Evolutionary conservation across 2,329 filamentous ascomycete species (phyloP).

Genomic region (Trichoderma hamatum): DNA sequence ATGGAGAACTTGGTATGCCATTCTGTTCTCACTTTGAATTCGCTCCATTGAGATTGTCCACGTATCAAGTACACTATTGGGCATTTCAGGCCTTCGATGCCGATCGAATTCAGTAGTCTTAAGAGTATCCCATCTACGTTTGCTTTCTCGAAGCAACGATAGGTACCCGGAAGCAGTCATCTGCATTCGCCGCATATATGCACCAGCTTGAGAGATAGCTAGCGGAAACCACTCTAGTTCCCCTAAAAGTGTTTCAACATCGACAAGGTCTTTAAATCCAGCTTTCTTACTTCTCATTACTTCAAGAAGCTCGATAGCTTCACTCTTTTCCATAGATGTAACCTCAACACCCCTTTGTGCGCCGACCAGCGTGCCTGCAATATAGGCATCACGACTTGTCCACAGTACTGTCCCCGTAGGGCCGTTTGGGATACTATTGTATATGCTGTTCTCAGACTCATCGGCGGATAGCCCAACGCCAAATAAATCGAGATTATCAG

Average conservation of each 20-base stretch:
- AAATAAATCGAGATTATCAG: constrained; percentile 38
- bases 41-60: constrained; percentile 41
- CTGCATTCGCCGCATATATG: constrained; percentile 38
- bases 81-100: constrained; percentile 34
- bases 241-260: constrained; percentile 25
- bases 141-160: constrained; percentile 31
- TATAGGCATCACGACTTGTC: constrained; percentile 38
- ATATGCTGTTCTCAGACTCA: constrained; percentile 16
- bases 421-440: constrained; percentile 35
- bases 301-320: constrained; percentile 7
- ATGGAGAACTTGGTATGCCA: constrained; percentile 35
- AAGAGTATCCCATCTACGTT: constrained; percentile 33
- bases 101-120: constrained; percentile 34
- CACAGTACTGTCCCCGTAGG: constrained; percentile 37
- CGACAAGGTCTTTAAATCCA: constrained; percentile 4
- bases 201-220: constrained; percentile 39
- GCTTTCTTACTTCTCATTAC: constrained; percentile 26
- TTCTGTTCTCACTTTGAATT: constrained; percentile 34
- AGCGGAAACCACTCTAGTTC: constrained; percentile 38
- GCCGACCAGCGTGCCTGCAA: constrained; percentile 34
- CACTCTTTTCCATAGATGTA: constrained; percentile 29
- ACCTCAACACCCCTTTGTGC: constrained; percentile 32
- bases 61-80: constrained; percentile 41
- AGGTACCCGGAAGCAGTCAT: constrained; percentile 35
- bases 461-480: constrained; percentile 22